phyloP scores from a whole-genome alignment of 108 stramenopile genomes.

The Asterionellopsis glacialis region DNA sequence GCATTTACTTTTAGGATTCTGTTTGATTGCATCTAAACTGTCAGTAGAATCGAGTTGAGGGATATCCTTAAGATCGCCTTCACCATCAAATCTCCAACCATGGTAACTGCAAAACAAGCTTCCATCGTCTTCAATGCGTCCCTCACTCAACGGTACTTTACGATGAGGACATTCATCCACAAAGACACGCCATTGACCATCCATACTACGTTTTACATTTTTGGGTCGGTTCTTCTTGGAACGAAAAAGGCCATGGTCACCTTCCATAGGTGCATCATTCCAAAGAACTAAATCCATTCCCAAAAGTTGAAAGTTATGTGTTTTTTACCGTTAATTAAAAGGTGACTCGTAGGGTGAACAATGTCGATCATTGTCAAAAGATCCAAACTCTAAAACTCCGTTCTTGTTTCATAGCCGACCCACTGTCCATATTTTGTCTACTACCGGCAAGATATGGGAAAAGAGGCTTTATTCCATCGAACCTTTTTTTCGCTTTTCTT shows the following conservation, averaged over 20 bases:
- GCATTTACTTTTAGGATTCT: constrained; percentile 29
- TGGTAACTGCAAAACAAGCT: constrained; percentile 54
- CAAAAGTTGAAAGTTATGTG: too few species aligned
- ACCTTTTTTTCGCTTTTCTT: not conserved
- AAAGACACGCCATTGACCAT: constrained; percentile 30
- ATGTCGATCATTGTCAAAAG: too few species aligned
- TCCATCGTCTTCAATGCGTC: constrained; percentile 54
- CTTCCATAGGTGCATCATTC: constrained; percentile 32
- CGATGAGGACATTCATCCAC: constrained; percentile 59
- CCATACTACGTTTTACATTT: too few species aligned
- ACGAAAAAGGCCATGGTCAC: constrained; percentile 11
- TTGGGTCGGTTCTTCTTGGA: constrained; percentile 14
- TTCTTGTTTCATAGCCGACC: too few species aligned
- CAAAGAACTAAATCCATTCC: constrained; percentile 32
- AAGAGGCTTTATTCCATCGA: too few species aligned
- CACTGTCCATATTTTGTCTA: too few species aligned
- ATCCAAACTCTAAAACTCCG: too few species aligned
- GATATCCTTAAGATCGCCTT: constrained; percentile 16
- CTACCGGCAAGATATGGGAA: too few species aligned
- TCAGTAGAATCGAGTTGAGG: constrained; percentile 9
- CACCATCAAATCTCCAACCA: constrained; percentile 51
- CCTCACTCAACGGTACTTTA: constrained; percentile 52
- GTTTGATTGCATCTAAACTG: constrained; percentile 4
- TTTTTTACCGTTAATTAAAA: too few species aligned
- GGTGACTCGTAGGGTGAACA: too few species aligned